phyloP scores from a whole-genome alignment of 176 grass and related monocot genomes.

The Olyra latifolia region DNA sequence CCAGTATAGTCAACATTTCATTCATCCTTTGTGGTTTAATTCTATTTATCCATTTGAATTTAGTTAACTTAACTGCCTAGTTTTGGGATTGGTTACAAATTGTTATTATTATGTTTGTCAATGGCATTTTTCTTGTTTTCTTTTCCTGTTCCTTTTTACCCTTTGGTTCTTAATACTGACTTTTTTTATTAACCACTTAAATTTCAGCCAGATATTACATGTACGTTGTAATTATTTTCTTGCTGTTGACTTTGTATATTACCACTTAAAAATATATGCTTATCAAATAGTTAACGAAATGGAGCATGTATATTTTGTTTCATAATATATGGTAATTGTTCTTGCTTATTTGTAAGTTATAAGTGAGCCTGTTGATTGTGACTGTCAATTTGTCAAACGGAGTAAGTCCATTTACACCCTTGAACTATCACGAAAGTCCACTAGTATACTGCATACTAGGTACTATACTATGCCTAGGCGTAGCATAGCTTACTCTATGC shows the following conservation, averaged over 20 bases:
- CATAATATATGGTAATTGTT: neutral
- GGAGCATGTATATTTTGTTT: no score
- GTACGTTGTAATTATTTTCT: neutral
- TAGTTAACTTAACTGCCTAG: neutral
- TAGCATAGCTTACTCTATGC: no score
- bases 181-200: neutral
- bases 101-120: neutral
- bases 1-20: neutral
- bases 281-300: no score
- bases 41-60: neutral
- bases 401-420: no score
- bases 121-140: neutral
- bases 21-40: neutral
- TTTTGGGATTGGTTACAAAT: neutral
- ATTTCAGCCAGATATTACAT: neutral
- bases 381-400: neutral
- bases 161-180: neutral
- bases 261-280: no score
- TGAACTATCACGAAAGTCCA: no score
- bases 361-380: constrained; percentile 8
- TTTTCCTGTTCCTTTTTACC: neutral
- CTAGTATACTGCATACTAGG: no score
- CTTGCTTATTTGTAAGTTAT: neutral
- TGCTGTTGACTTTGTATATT: no score
- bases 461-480: no score